phyloP scores from a whole-genome alignment of 768 basidiomycete genomes.

The Galerina sulciceps region DNA sequence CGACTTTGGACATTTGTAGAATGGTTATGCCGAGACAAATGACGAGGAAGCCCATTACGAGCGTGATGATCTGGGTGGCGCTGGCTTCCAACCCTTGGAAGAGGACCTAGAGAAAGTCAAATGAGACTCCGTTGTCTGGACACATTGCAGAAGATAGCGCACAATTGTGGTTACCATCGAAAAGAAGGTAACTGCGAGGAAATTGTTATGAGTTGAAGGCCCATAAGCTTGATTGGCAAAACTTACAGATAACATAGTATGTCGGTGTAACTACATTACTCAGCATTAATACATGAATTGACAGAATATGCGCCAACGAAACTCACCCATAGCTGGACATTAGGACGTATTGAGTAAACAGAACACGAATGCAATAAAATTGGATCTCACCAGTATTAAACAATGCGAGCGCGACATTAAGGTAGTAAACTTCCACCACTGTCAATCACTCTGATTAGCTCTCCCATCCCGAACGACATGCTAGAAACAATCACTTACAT shows the following conservation, averaged over 20 bases:
- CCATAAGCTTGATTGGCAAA: background rate
- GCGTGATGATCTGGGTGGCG: slow-evolving; percentile 80
- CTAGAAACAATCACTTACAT: slow-evolving; percentile 47
- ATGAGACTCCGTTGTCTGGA: background rate
- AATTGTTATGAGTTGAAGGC: slow-evolving; percentile 16
- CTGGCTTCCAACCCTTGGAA: slow-evolving; percentile 88
- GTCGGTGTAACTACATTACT: slow-evolving; percentile 75
- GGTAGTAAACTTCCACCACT: slow-evolving; percentile 93
- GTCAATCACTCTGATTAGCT: slow-evolving; percentile 3
- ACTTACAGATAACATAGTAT: slow-evolving; percentile 83
- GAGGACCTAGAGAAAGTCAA: slow-evolving; percentile 57
- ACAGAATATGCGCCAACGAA: slow-evolving; percentile 2
- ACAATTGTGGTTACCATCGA: slow-evolving; percentile 86
- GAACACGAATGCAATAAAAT: background rate
- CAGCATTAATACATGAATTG: slow-evolving; percentile 15
- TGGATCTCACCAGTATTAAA: slow-evolving; percentile 80
- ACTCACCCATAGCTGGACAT: slow-evolving; percentile 63
- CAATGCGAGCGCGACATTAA: slow-evolving; percentile 93
- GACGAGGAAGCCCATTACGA: slow-evolving; percentile 90
- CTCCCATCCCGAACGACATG: slow-evolving; percentile 12
- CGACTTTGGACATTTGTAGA: slow-evolving; percentile 94
- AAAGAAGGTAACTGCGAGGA: slow-evolving; percentile 71
- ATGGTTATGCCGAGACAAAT: slow-evolving; percentile 94
- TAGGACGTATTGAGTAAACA: slow-evolving; percentile 13
- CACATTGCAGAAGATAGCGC: slow-evolving; percentile 25